Conservation (phyloP, 208 protist species). For the Leishmania martiniquensis region DNA sequence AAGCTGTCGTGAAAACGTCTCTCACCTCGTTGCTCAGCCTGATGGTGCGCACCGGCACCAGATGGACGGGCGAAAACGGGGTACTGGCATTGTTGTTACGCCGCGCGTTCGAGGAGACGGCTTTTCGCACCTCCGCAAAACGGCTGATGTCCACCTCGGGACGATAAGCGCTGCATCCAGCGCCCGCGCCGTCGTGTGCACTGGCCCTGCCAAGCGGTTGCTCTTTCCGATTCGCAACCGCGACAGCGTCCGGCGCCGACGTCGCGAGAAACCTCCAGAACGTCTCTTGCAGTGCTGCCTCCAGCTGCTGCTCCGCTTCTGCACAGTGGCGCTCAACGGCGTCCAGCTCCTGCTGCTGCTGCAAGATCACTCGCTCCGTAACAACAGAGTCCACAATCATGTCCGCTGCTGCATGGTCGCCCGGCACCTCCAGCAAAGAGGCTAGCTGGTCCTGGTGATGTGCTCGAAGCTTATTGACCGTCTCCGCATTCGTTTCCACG, state of each 20-base stretch:
- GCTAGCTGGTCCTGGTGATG: conserved; percentile 61
- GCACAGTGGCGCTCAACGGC: conserved; percentile 34
- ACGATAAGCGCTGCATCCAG: conserved; percentile 16
- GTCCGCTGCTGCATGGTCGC: conserved; percentile 32
- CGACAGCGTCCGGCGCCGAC: conserved; percentile 62
- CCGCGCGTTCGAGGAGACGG: background rate
- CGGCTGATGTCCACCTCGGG: conserved; percentile 45
- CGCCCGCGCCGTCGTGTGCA: background rate
- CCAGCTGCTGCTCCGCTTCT: conserved; percentile 31
- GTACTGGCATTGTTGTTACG: conserved; percentile 10
- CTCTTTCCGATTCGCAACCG: conserved; percentile 26
- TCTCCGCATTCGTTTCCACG: conserved; percentile 20
- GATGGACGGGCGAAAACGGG: conserved; percentile 12
- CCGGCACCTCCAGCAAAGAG: conserved; percentile 60
- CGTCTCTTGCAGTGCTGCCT: conserved; percentile 41
- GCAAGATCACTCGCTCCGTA: conserved; percentile 58
- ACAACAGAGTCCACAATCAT: conserved; percentile 74
- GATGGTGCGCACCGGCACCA: conserved; percentile 60
- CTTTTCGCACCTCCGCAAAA: conserved; percentile 34
- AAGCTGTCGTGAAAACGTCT: conserved; percentile 1
- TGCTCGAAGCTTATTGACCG: conserved; percentile 39
- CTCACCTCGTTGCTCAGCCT: conserved; percentile 49
- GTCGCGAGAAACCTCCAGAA: conserved; percentile 55
- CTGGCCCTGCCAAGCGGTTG: conserved; percentile 15
- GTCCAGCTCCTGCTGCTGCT: conserved; percentile 67